These are phyloP conservation scores for Stygiomarasmius scandens DNA, from an alignment of 1,284 basidiomycete species.

Conservation along the genomic window DNA sequence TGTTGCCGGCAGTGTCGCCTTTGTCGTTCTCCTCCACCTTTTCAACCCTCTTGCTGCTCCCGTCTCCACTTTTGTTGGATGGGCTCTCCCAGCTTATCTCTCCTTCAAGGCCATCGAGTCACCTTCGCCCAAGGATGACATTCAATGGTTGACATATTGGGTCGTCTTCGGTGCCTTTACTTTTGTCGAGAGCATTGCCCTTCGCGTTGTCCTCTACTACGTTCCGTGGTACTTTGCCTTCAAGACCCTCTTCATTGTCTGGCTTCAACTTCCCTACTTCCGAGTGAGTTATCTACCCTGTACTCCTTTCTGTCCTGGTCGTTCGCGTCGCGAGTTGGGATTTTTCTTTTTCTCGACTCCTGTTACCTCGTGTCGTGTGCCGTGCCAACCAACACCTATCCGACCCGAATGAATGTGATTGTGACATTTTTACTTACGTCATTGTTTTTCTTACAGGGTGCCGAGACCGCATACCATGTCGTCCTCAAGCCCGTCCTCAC, in stretches of 20 bases:
- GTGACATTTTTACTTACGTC: constrained; percentile 11
- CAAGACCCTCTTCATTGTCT: constrained; percentile 88
- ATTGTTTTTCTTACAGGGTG: constrained; percentile 52
- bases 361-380: constrained; percentile 18
- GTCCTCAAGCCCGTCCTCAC: constrained; percentile 72
- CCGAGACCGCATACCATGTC: constrained; percentile 68
- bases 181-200: constrained; percentile 79
- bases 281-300: constrained; percentile 75
- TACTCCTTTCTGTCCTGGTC: constrained; percentile 6
- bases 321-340: too few relatives aligned
- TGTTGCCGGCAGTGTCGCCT: constrained; percentile 72
- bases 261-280: constrained; percentile 82
- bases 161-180: constrained; percentile 86
- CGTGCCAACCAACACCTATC: background rate
- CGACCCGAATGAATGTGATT: background rate
- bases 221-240: constrained; percentile 88
- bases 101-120: constrained; percentile 85
- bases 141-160: constrained; percentile 92
- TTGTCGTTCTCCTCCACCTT: constrained; percentile 74
- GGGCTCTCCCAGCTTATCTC: constrained; percentile 82
- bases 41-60: constrained; percentile 83
- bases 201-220: constrained; percentile 78
- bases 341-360: constrained; percentile 7
- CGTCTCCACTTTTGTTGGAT: constrained; percentile 84
- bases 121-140: constrained; percentile 72